Base-by-base conservation (phyloP, 2,329 filamentous ascomycete species). In the Scopulariopsis brevicaulis region DNA sequence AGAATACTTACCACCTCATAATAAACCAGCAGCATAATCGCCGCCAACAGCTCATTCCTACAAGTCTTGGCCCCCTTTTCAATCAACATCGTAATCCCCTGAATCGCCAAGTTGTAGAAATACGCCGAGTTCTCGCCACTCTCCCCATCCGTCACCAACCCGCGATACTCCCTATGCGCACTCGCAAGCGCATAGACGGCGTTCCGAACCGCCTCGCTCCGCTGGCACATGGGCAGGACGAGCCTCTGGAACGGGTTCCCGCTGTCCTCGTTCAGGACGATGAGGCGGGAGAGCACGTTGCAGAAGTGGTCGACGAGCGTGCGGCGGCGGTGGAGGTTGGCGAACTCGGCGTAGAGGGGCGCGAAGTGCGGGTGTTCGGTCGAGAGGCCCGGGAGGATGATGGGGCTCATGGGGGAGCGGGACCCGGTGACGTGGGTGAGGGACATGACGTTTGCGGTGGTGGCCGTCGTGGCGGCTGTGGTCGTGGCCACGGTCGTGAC, bases 171-270 rank as follows among this genome's bases (percentile, higher is more conserved):
- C 59, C 95, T 74, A 67, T 96, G 94, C 59, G 91, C 93, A 59
- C 87, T 89, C 0, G 90, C 83, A 8, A 96, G 74, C 0, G 91
- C 90, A 59, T 89, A 91, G 60, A 96, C 87, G 11, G 91, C 90
- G 66, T 94, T 90, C 69, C 89, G 87, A 4, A 96, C 78, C 1
- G 81, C 77, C 0, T 73, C 72, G 64, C 80, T 82, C 51, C 67
- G 72, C 54, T 77, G 73, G 2, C 80, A 81, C 46, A 86, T 71
- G 2, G 83, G 83, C n/a, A 85, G 69, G 10, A 85, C 78, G 15
- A 85, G 71, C 63, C 84, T 80, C 62, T 83, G 80, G 64, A 85
- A 85, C 0, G 82, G 81, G 60, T 85, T 85, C 22, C 80, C 81
- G 4, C 74, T 74, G 62, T 85, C 82, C 65, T 85, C 82, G 35